These are phyloP conservation scores for Hebeloma cylindrosporum DNA, from an alignment of 768 basidiomycete genomes.

Conservation along the genomic window DNA sequence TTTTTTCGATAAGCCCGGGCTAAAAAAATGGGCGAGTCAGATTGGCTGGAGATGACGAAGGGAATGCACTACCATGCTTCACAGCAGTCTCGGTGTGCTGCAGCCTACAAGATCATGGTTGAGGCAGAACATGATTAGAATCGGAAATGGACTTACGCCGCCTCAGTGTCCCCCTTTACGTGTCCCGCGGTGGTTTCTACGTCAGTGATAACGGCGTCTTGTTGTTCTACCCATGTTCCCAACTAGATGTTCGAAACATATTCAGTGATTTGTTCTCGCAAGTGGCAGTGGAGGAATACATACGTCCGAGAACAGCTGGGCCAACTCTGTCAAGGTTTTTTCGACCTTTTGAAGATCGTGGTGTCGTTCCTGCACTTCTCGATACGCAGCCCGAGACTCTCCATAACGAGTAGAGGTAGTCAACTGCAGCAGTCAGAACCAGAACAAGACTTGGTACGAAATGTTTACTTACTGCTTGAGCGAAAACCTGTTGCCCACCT, in stretches of 20 bases:
- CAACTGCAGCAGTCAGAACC: constrained; percentile 43
- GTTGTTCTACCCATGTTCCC: constrained; percentile 74
- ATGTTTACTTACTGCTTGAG: constrained; percentile 55
- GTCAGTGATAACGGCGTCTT: constrained; percentile 68
- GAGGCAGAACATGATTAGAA: neutral
- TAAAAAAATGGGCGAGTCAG: constrained; percentile 11
- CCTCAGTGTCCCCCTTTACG: constrained; percentile 68
- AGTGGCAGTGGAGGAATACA: constrained; percentile 16
- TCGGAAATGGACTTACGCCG: constrained; percentile 53
- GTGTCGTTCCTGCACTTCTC: constrained; percentile 88
- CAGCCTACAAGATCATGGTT: constrained; percentile 39
- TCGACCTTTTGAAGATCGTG: constrained; percentile 85
- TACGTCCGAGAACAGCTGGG: constrained; percentile 85
- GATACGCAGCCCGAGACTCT: constrained; percentile 76
- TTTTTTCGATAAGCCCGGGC: constrained; percentile 66
- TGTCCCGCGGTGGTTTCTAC: constrained; percentile 63
- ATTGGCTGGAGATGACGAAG: neutral
- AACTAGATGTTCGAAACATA: constrained; percentile 52
- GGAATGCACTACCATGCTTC: constrained; percentile 39
- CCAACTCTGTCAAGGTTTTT: constrained; percentile 83
- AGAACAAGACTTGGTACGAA: constrained; percentile 5
- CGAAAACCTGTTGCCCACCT: constrained; percentile 70
- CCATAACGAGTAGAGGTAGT: constrained; percentile 79
- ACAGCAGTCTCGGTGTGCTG: constrained; percentile 68
- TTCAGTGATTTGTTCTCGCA: neutral